Percentiles rank a stretch among this genome's conserved stretches.
Evolutionary conservation across 352 stramenopile species (phyloP).

Genomic region (Thalassiosira allenii): DNA sequence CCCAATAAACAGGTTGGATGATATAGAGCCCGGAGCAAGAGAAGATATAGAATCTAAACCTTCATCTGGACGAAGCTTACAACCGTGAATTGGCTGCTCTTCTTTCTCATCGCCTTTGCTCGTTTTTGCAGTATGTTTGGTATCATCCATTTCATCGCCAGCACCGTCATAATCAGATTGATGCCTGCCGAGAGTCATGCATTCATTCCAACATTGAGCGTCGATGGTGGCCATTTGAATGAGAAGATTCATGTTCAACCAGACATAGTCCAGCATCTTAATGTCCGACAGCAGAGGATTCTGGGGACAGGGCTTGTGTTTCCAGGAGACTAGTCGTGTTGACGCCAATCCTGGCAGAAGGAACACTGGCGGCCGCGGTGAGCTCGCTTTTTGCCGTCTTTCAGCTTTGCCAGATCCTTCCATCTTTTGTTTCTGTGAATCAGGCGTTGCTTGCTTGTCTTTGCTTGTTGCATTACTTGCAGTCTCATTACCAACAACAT

Average conservation of each 20-base stretch:
- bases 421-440: too few relatives aligned
- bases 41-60: conserved; percentile 80
- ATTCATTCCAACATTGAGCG: conserved; percentile 76
- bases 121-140: too few relatives aligned
- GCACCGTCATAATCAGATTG: conserved; percentile 51
- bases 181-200: conserved; percentile 75
- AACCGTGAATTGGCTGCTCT: conserved; percentile 38
- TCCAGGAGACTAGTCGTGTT: conserved; percentile 81
- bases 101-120: not conserved
- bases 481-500: not conserved
- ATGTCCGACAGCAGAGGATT: conserved; percentile 71
- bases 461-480: not conserved
- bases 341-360: conserved; percentile 81
- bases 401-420: too few relatives aligned
- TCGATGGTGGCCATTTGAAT: conserved; percentile 84
- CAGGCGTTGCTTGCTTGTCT: too few relatives aligned
- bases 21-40: conserved; percentile 71
- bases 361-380: conserved; percentile 76
- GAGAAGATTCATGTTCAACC: conserved; percentile 83
- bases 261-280: conserved; percentile 85
- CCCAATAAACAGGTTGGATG: conserved; percentile 73
- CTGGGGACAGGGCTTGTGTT: conserved; percentile 73
- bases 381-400: too few relatives aligned
- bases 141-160: not conserved
- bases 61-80: conserved; percentile 82